Evolutionary conservation across 352 stramenopile species (phyloP), one percentile per base, ranked within the genome.

Genomic region (Pythium coloratum): DNA sequence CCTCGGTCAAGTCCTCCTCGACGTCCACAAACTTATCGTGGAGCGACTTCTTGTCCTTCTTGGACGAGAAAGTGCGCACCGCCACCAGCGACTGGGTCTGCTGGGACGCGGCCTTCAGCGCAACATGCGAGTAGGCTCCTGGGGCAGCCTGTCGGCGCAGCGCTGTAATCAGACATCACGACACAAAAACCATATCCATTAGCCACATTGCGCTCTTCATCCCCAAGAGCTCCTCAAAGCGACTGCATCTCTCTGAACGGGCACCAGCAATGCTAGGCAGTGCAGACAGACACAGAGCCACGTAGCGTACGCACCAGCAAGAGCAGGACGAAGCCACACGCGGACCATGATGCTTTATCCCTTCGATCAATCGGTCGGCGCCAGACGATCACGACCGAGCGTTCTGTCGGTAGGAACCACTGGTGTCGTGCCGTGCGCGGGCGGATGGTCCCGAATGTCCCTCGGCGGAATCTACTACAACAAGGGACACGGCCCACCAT

Each of bases 31-130:
- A 85, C 65, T 78, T 86, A 59, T 82, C 76, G 54, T 74, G 68
- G 20, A 81, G 73, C 62, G 80, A 78, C 64, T 88, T 86, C 73
- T 89, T 89, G 67, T 78, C 71, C 59, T 87, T 84, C 72, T 84
- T 89, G 26, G 77, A 78, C 24, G 75, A 71, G 64, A 91, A 74
- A 49, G 38, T 3, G 38, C 69, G 64, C 58, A 67, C 44, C 10
- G 36, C 53, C 20, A 62, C 13, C 36, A 66, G 28, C 30, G 65
- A 61, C 58, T 71, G 59, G 55, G 59, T 46, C 47, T 71, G 59
- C 51, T 69, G 64, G 18, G 55, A 38, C 20, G 33, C 60, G 14
- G 59, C 60, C 40, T 69, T 55, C n/a, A 67, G 16, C 40, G 55
- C 59, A 42, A 69, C 59, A 53, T 64, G 59, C 59, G 51, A 50